A percentile compares a stretch with the other conserved stretches of the same genome.
These are phyloP conservation scores for Colletotrichum nymphaeae DNA, from an alignment of 2,329 filamentous ascomycete genomes.

Conservation along the genomic window DNA sequence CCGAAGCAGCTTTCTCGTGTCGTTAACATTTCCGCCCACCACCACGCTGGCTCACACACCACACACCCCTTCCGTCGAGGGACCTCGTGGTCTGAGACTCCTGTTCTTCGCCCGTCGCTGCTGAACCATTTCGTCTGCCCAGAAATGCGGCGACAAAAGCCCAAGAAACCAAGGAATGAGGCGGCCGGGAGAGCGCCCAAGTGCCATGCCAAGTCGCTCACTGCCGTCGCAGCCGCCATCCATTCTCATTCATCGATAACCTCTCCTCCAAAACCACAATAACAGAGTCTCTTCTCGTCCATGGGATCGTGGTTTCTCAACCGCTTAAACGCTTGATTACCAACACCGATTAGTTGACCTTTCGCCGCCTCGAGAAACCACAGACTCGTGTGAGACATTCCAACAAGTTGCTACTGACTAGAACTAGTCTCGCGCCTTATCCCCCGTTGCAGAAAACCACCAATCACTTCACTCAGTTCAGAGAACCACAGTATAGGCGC, in stretches of 20 bases:
- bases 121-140: background rate
- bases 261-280: background rate
- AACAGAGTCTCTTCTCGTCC: background rate
- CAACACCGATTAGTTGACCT: background rate
- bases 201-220: constrained; percentile 2
- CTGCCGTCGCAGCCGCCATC: background rate
- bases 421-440: background rate
- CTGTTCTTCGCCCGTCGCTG: background rate
- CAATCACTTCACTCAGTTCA: background rate
- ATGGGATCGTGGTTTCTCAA: background rate
- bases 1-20: background rate
- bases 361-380: background rate
- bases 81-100: background rate
- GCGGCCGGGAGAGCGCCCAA: constrained; percentile 9
- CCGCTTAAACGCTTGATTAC: background rate
- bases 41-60: background rate
- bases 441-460: background rate
- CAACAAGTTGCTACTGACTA: background rate
- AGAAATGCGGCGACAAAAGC: constrained; percentile 1
- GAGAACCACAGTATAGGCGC: background rate
- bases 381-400: background rate
- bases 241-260: background rate
- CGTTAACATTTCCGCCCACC: background rate
- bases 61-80: background rate
- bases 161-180: background rate